A percentile compares a stretch with the other conserved stretches of the same genome.
Evolutionary conservation across 129 eudicot species (phyloP).

Genomic region (Kitagawia praeruptora): DNA sequence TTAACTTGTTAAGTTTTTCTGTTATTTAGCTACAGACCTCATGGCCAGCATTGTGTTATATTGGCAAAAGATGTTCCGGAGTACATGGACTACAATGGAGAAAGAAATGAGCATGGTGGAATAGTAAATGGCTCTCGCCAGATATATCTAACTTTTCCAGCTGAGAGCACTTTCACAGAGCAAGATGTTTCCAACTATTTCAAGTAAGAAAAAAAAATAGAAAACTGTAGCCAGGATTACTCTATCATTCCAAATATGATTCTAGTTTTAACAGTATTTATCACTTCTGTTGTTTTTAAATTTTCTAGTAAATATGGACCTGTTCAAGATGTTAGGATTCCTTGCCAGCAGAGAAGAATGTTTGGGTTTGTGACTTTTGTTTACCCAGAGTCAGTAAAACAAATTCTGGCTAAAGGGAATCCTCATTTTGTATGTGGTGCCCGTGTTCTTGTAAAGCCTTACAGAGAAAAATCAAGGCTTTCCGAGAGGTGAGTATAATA

Average conservation of each 20-base stretch:
- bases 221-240: background rate
- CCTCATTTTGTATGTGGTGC: conserved; percentile 90
- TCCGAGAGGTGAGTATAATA: conserved; percentile 35
- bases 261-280: background rate
- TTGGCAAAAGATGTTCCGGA: conserved; percentile 67
- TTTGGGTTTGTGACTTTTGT: conserved; percentile 86
- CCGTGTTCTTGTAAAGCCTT: conserved; percentile 91
- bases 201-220: conserved; percentile 29
- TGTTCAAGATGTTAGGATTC: conserved; percentile 91
- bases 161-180: conserved; percentile 83
- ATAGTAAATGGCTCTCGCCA: conserved; percentile 75
- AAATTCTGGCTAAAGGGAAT: conserved; percentile 54
- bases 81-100: conserved; percentile 52
- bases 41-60: conserved; percentile 80
- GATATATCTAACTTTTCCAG: conserved; percentile 85
- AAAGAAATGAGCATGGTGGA: conserved; percentile 76
- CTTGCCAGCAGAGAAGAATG: conserved; percentile 86
- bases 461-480: conserved; percentile 62
- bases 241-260: background rate
- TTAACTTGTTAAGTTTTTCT: conserved; percentile 15
- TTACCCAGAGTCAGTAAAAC: conserved; percentile 59
- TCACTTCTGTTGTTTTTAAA: background rate
- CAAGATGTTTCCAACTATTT: conserved; percentile 78
- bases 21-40: conserved; percentile 52
- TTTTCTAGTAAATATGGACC: conserved; percentile 54